phyloP scores from a whole-genome alignment of 345 rosid genomes.

The Moringa oleifera region DNA sequence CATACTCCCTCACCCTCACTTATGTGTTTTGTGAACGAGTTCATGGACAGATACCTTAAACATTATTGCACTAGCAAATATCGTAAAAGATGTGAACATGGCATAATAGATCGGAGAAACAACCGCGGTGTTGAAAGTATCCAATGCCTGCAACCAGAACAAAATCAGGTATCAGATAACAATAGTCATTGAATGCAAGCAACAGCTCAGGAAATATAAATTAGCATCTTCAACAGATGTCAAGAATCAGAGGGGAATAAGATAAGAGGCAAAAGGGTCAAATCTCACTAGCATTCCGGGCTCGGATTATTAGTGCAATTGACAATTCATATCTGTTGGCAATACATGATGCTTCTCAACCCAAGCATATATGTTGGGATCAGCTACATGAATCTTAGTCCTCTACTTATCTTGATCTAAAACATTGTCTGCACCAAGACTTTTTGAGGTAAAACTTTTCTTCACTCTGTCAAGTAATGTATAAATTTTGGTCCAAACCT shows the following conservation, averaged over 20 bases:
- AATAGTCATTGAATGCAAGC: neutral
- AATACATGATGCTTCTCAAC: too few species aligned
- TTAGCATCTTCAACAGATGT: neutral
- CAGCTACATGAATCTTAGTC: too few species aligned
- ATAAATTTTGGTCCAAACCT: too few species aligned
- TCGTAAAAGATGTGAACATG: conserved; percentile 68
- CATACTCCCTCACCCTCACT: neutral
- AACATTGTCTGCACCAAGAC: too few species aligned
- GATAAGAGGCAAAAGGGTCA: too few species aligned
- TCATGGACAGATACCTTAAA: conserved; percentile 47
- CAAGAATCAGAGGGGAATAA: too few species aligned
- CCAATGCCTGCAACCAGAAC: conserved; percentile 59
- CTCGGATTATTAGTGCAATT: too few species aligned
- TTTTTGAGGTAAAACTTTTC: too few species aligned
- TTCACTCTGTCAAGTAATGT: too few species aligned
- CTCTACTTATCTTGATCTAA: too few species aligned
- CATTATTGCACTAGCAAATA: conserved; percentile 77
- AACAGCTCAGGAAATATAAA: neutral
- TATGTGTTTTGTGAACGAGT: neutral
- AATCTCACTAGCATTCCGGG: neutral
- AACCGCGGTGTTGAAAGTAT: conserved; percentile 64
- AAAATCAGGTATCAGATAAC: conserved; percentile 4
- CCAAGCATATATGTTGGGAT: too few species aligned
- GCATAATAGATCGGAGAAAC: conserved; percentile 83
- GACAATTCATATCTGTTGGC: too few species aligned